Conservation (phyloP, 495 filamentous ascomycete genomes). For the Cercophora newfieldiana region DNA sequence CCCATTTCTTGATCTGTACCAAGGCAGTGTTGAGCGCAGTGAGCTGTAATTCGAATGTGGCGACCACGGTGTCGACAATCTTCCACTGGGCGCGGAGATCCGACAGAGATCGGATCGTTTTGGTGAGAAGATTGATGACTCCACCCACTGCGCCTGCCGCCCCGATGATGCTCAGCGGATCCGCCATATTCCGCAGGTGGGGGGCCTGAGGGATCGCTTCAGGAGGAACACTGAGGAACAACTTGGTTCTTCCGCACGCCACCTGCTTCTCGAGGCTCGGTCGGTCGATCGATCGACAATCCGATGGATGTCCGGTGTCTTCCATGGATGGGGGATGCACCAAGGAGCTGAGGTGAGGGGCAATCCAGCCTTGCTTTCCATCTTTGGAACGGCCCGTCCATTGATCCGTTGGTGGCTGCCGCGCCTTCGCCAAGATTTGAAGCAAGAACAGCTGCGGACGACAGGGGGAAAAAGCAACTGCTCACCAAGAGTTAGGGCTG, state of each 20-base stretch:
- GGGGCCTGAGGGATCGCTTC: too few species aligned
- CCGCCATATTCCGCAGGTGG: conserved; percentile 22
- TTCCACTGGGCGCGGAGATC: conserved; percentile 27
- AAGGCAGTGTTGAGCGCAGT: conserved; percentile 27
- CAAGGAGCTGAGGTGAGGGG: neutral
- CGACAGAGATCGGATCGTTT: conserved; percentile 18
- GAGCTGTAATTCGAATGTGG: conserved; percentile 27
- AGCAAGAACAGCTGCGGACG: too few species aligned
- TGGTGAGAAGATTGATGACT: conserved; percentile 22
- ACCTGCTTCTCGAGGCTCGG: too few species aligned
- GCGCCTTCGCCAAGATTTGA: neutral
- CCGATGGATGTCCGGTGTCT: neutral
- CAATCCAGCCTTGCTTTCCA: neutral
- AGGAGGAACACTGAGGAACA: too few species aligned
- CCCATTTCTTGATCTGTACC: conserved; percentile 30
- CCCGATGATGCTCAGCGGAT: conserved; percentile 27
- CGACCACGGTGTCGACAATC: conserved; percentile 20
- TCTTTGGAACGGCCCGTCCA: neutral
- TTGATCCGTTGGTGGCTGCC: neutral
- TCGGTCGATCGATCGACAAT: neutral
- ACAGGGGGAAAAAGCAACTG: too few species aligned
- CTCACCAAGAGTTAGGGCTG: too few species aligned
- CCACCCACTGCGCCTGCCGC: conserved; percentile 19
- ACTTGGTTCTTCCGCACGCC: too few species aligned
- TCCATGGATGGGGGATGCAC: neutral